Base-by-base conservation (phyloP, 306 rosid genomes). In the Morella rubra region DNA sequence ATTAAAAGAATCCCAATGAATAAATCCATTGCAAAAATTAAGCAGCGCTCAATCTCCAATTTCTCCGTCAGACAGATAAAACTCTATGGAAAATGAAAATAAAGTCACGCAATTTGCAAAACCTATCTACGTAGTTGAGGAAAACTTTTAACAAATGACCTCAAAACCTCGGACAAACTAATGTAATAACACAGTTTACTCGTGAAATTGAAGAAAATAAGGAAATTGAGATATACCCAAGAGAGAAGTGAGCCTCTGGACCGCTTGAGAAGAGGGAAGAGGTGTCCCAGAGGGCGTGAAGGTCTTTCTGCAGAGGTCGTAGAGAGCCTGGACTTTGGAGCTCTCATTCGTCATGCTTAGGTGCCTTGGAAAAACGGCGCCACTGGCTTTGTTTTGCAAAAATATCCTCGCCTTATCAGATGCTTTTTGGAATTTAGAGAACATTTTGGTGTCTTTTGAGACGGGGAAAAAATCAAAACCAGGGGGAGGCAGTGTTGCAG, bases 281-380 rank as follows among this genome's bases (percentile, higher is more conserved):
- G 83, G 77, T 59, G 78, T 24, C 79, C 79, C 82, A 1, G 91
- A 83, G 74, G 91, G 88, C 4, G 90, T 77, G 72, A 92, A 90
- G 51, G 72, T 80, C 59, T 45, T 76, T 60, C 79, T 88, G 80
- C 99, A 95, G 79, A 90, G 91, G 18, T 89, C 92, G 71, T 90
- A 88, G 68, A 92, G 81, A 69, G 76, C 72, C 81, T 95, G 93
- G 67, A 92, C 82, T 84, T 91, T 89, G 73, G 91, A 77, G 84
- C 69, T 80, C 81, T 76, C 76, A 76, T 32, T 74, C 77, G 44
- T 67, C 95, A 94, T 90, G 51, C 84, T 90, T 49, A 80, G 44
- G 73, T 76, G 73, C 71, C 88, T 86, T 24, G 81, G 78, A 47
- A 86, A 72, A 68, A 72, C 67, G 71, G 74, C 47, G 72, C 81